Percentiles rank a stretch among this genome's conserved stretches.
Conservation (phyloP, 2,329 filamentous ascomycete species). For the Sporothrix pallida region DNA sequence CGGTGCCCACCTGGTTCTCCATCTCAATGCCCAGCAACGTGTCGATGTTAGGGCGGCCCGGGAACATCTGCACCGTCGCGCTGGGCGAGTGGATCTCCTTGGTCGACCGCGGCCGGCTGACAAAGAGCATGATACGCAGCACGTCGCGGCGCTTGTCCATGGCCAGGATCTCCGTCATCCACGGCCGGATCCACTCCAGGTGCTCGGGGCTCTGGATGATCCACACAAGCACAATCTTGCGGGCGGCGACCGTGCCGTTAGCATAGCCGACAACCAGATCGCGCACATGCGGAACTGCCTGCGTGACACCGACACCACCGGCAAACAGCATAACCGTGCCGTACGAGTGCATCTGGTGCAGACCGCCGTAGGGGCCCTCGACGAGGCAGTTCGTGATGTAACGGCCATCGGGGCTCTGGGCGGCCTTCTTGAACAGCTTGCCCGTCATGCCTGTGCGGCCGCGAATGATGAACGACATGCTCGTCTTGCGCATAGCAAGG, state of each 20-base stretch:
- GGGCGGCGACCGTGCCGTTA: slow-evolving; percentile 71
- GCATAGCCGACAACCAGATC: slow-evolving; percentile 72
- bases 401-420: slow-evolving; percentile 63
- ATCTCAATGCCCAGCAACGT: slow-evolving; percentile 75
- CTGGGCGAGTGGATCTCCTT: slow-evolving; percentile 82
- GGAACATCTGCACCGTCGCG: slow-evolving; percentile 83
- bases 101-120: slow-evolving; percentile 73
- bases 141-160: slow-evolving; percentile 77
- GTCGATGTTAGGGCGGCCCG: slow-evolving; percentile 75
- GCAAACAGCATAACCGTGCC: slow-evolving; percentile 81
- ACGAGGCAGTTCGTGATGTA: slow-evolving; percentile 69
- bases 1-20: slow-evolving; percentile 73
- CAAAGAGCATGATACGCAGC: slow-evolving; percentile 77
- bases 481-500: slow-evolving; percentile 64
- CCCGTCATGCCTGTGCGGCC: slow-evolving; percentile 76
- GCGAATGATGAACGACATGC: slow-evolving; percentile 74
- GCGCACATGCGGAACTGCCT: slow-evolving; percentile 76
- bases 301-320: slow-evolving; percentile 80
- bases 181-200: slow-evolving; percentile 81
- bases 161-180: slow-evolving; percentile 80
- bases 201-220: slow-evolving; percentile 80
- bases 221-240: slow-evolving; percentile 77
- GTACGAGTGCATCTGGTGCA: slow-evolving; percentile 74
- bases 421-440: slow-evolving; percentile 70
- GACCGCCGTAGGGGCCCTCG: slow-evolving; percentile 78